Conservation (phyloP, 768 basidiomycete species). For the Hypholoma sublateritium region DNA sequence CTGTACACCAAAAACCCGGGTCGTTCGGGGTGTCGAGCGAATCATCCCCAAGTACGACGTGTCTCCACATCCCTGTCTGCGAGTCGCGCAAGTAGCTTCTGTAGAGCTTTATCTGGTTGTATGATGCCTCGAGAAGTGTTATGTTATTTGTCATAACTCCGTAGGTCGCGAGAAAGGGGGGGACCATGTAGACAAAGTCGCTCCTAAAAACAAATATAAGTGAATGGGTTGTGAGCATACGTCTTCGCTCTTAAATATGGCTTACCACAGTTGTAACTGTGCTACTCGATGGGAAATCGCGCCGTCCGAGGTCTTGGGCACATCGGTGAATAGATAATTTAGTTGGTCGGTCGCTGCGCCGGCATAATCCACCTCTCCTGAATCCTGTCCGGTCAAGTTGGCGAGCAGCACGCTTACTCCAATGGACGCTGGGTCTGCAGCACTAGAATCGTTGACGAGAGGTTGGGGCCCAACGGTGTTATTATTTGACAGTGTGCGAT, state of each 20-base stretch:
- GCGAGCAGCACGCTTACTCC: constrained; percentile 67
- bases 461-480: constrained; percentile 53
- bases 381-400: constrained; percentile 46
- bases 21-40: constrained; percentile 39
- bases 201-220: constrained; percentile 43
- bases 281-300: constrained; percentile 78
- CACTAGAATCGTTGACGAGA: constrained; percentile 53
- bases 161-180: constrained; percentile 86
- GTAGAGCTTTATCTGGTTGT: constrained; percentile 73
- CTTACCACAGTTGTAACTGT: constrained; percentile 73
- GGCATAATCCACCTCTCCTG: constrained; percentile 48
- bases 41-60: constrained; percentile 58
- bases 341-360: constrained; percentile 68
- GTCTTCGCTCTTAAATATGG: background rate
- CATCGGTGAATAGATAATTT: constrained; percentile 53
- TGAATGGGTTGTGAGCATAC: background rate
- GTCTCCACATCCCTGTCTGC: constrained; percentile 67
- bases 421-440: constrained; percentile 78
- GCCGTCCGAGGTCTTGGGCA: constrained; percentile 67
- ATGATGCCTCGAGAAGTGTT: constrained; percentile 60
- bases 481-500: constrained; percentile 40
- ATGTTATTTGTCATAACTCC: constrained; percentile 60
- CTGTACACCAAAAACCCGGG: constrained; percentile 78
- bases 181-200: constrained; percentile 84
- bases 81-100: constrained; percentile 60